phyloP scores from a whole-genome alignment of 1,139 yeast genomes.

The Yamadazyma taylorii region DNA sequence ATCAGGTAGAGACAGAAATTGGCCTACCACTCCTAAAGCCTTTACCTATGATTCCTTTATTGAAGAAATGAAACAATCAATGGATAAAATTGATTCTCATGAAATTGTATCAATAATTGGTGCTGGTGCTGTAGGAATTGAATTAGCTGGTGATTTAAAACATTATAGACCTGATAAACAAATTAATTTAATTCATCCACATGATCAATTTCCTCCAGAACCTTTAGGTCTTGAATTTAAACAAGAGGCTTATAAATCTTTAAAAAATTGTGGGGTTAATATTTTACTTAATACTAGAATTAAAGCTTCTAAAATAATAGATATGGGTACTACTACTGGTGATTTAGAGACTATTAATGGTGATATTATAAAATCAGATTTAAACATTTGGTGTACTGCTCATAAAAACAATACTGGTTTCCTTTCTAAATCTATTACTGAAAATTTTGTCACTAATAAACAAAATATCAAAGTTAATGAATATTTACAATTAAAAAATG shows the following conservation, averaged over 20 bases:
- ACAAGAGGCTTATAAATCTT: constrained; percentile 24
- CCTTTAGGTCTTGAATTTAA: constrained; percentile 36
- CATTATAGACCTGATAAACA: constrained; percentile 32
- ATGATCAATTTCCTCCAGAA: constrained; percentile 41
- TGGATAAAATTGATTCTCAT: constrained; percentile 21
- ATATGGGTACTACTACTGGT: constrained; percentile 20
- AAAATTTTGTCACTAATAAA: constrained; percentile 24
- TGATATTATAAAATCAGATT: constrained; percentile 29
- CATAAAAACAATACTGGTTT: constrained; percentile 41
- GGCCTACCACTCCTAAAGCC: constrained; percentile 56
- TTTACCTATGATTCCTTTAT: constrained; percentile 27
- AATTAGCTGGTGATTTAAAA: constrained; percentile 48
- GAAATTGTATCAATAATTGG: constrained; percentile 40
- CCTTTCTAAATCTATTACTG: constrained; percentile 19
- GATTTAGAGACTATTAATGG: constrained; percentile 31
- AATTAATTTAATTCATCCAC: constrained; percentile 43
- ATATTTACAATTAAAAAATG: constrained; percentile 33
- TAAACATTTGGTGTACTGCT: constrained; percentile 46
- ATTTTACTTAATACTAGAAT: constrained; percentile 27
- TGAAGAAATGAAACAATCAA: constrained; percentile 35
- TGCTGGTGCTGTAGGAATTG: constrained; percentile 54
- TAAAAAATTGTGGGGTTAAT: constrained; percentile 23
- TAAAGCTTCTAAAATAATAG: constrained; percentile 18
- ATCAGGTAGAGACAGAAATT: constrained; percentile 50
- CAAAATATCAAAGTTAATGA: constrained; percentile 36